These are phyloP conservation scores for Glaciozyma antarctica DNA, from an alignment of 768 basidiomycete genomes.

Conservation along the genomic window DNA sequence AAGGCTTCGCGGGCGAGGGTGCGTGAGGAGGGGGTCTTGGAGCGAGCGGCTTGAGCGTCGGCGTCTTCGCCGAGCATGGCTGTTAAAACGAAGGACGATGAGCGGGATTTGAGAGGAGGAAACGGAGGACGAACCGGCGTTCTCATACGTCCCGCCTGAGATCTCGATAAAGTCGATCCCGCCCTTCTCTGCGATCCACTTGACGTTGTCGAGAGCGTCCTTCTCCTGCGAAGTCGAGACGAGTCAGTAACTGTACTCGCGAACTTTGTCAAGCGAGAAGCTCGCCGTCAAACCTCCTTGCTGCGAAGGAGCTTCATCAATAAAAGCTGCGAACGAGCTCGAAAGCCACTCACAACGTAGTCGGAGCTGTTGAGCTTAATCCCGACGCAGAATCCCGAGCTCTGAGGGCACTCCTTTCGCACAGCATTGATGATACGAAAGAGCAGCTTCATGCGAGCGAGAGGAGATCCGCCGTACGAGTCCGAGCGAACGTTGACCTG, in stretches of 20 bases:
- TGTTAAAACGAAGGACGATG: not conserved
- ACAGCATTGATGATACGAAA: conserved; percentile 51
- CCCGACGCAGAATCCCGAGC: conserved; percentile 55
- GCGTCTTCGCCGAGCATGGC: not conserved
- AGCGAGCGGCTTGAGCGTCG: not conserved
- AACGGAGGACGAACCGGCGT: conserved; percentile 48
- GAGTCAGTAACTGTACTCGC: not conserved
- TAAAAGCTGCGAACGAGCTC: no score
- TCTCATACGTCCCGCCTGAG: conserved; percentile 77
- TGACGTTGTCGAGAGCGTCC: conserved; percentile 54
- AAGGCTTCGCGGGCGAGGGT: conserved; percentile 53
- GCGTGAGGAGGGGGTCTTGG: not conserved
- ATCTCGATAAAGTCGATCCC: conserved; percentile 75
- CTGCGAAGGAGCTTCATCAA: conserved; percentile 6
- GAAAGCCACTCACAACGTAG: conserved; percentile 46
- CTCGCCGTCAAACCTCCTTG: conserved; percentile 31
- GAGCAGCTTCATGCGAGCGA: conserved; percentile 48
- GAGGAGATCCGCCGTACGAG: conserved; percentile 50
- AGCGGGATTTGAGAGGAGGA: not conserved
- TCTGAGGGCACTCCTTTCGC: conserved; percentile 47
- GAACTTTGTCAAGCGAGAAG: not conserved
- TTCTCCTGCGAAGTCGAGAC: conserved; percentile 25
- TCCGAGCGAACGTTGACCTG: conserved; percentile 55
- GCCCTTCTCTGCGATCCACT: conserved; percentile 54
- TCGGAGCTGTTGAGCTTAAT: conserved; percentile 75